phyloP scores from a whole-genome alignment of 257 asterid genomes.

The Solanum chmielewskii region DNA sequence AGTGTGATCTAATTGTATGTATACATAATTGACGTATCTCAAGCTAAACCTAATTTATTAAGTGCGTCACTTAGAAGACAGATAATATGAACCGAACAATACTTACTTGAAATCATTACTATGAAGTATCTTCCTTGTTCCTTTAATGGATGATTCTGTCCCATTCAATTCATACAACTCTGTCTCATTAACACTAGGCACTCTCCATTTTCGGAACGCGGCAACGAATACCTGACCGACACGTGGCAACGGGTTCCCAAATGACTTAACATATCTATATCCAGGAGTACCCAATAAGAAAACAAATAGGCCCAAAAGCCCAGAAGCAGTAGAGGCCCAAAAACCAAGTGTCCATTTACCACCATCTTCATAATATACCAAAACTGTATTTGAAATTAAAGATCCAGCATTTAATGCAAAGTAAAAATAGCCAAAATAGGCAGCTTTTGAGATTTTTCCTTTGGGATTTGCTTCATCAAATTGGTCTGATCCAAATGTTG shows the following conservation, averaged over 20 bases:
- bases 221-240: constrained; percentile 57
- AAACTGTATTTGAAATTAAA: constrained; percentile 52
- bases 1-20: not conserved
- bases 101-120: constrained; percentile 43
- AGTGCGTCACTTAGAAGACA: not conserved
- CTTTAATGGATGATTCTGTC: constrained; percentile 36
- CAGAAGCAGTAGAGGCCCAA: constrained; percentile 49
- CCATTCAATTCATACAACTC: constrained; percentile 45
- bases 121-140: constrained; percentile 57
- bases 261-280: constrained; percentile 34
- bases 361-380: constrained; percentile 60
- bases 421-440: constrained; percentile 58
- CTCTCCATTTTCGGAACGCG: constrained; percentile 22
- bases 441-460: constrained; percentile 15
- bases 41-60: not conserved
- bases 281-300: constrained; percentile 36
- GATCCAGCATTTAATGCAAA: constrained; percentile 68
- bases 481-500: constrained; percentile 78
- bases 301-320: constrained; percentile 22
- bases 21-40: not conserved
- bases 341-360: constrained; percentile 70
- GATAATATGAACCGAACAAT: not conserved
- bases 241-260: constrained; percentile 62
- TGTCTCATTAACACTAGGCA: not conserved
- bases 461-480: constrained; percentile 32